phyloP scores from a whole-genome alignment of 2,329 filamentous ascomycete genomes.

The Cadophora malorum region DNA sequence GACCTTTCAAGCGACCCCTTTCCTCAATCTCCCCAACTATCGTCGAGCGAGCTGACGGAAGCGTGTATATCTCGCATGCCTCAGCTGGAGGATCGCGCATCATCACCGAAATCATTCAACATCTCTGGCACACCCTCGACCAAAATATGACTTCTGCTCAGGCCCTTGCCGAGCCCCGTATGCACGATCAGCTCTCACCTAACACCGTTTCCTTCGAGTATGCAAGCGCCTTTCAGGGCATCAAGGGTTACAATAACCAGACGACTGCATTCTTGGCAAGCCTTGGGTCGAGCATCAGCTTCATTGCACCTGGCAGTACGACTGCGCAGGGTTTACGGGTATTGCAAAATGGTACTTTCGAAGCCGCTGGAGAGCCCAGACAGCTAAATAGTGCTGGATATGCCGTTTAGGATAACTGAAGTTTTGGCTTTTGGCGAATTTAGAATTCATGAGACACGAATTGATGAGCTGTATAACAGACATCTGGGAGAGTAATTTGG shows the following conservation, averaged over 20 bases:
- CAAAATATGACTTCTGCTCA: conserved; percentile 57
- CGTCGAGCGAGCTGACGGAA: conserved; percentile 62
- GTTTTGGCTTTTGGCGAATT: neutral
- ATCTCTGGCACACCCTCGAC: conserved; percentile 67
- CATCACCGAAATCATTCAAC: conserved; percentile 71
- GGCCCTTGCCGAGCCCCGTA: conserved; percentile 61
- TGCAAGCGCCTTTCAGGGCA: conserved; percentile 44
- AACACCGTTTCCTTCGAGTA: conserved; percentile 66
- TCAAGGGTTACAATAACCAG: conserved; percentile 58
- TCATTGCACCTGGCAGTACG: conserved; percentile 60
- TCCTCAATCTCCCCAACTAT: conserved; percentile 70
- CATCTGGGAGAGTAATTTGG: neutral
- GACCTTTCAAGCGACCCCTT: conserved; percentile 68
- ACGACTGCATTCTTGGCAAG: conserved; percentile 64
- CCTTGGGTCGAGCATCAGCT: conserved; percentile 66
- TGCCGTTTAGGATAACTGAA: conserved; percentile 49
- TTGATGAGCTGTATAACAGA: neutral
- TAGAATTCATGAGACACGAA: neutral
- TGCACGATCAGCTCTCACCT: conserved; percentile 69
- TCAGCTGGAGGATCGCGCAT: conserved; percentile 71
- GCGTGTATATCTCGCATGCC: conserved; percentile 65
- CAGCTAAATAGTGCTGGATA: conserved; percentile 74
- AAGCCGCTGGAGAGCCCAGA: conserved; percentile 78
- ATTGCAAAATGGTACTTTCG: conserved; percentile 71
- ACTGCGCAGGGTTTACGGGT: conserved; percentile 69